Conservation (phyloP, 495 filamentous ascomycete genomes). For the Talaromyces ruber region DNA sequence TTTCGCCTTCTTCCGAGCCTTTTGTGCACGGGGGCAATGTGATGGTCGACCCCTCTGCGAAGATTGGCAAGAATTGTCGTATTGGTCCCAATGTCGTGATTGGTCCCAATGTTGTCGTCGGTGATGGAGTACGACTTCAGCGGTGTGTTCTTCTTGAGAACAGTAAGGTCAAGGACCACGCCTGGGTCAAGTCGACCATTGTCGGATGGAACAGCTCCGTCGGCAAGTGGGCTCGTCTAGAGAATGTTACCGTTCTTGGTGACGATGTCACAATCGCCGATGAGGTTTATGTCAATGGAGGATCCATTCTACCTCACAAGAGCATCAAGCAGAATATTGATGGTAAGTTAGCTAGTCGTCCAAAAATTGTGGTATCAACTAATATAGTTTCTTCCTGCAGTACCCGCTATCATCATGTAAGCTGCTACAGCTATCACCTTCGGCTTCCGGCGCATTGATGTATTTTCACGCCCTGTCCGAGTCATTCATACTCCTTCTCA, state of each 20-base stretch:
- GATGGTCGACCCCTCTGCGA: constrained; percentile 87
- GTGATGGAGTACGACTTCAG: constrained; percentile 91
- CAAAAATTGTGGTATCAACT: constrained; percentile 4
- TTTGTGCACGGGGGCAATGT: constrained; percentile 96
- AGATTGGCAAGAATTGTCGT: constrained; percentile 97
- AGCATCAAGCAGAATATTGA: constrained; percentile 98
- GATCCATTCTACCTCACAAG: constrained; percentile 95
- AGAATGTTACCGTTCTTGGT: constrained; percentile 95
- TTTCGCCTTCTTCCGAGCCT: constrained; percentile 64
- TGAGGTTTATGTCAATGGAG: constrained; percentile 98
- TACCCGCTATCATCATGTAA: constrained; percentile 85
- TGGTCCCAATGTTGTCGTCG: constrained; percentile 87
- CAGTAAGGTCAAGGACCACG: constrained; percentile 96
- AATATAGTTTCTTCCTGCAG: constrained; percentile 20
- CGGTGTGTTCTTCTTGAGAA: constrained; percentile 84
- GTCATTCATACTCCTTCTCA: constrained; percentile 13
- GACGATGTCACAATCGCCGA: constrained; percentile 99
- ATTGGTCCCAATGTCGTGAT: constrained; percentile 98
- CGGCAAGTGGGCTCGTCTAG: constrained; percentile 89
- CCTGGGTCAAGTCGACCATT: constrained; percentile 98
- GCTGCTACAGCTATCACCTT: not conserved
- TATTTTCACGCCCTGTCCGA: constrained; percentile 13
- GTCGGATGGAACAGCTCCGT: constrained; percentile 98
- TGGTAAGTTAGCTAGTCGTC: constrained; percentile 40
- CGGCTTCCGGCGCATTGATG: not conserved